Base-by-base conservation (phyloP, 371 early-diverging fungal species). In the Mortierella sp. region DNA sequence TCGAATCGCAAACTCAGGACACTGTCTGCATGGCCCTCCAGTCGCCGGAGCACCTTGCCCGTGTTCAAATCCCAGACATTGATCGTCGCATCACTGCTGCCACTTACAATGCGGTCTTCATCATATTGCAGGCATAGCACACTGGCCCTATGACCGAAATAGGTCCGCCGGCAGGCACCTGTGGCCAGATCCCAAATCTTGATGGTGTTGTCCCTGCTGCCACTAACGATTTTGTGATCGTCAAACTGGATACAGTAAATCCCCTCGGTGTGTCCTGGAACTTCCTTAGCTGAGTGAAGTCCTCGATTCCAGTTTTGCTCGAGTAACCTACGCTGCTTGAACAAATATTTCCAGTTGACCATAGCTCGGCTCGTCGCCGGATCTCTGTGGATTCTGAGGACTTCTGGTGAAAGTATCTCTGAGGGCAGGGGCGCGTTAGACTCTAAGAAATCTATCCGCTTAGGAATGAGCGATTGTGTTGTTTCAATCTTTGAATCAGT, bases 201-300 rank as follows among this genome's bases (percentile, higher is more conserved):
- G 60, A 97, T 82, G 8, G 89, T 89, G 15, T 87, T 82, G 72
- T 97, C 99, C 6, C 95, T 87, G 19, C 94, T 93, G 0, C 97
- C 96, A 6, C 91, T 91, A 17, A 93, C 85, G 23, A 96, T 80
- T 50, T 86, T 85, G 34, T 79, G 56, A 0, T 80, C 80, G 60
- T 93, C 92, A 63, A 93, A 92, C 78, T 94, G 97, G 14, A 97
- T 82, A 67, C 95, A 95, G 64, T 99, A 95, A 32, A 99, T 94
- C 26, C 95, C 90, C 58, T 97, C 99, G 0, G 82, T 63, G 70
- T 99, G 99, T 28, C 97, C 91, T 43, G 90, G 87, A 32, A 93
- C 84, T 12, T 83, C 80, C 27, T 83, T 80, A 15, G 85, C 79
- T 9, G 82, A 83, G 54, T 82, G 89, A 47, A 79, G 69, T 4